Base-by-base conservation (phyloP, 805 yeast genomes). In the Jamesozyma piceae region DNA sequence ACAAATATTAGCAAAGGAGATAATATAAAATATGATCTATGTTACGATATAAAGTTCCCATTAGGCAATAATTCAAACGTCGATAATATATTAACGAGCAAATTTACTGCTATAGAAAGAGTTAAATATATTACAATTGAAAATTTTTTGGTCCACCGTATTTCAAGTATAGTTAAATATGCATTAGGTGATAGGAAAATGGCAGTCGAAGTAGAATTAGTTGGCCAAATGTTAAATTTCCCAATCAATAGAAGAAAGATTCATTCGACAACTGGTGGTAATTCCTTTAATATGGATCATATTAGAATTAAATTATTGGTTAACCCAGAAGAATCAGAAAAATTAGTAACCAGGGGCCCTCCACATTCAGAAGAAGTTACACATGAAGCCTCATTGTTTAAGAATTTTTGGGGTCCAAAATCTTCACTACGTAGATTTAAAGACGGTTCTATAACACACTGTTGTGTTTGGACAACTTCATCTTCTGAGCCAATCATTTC, bases 341-440 rank as follows among this genome's bases (percentile, higher is more conserved):
- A 80, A 62, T 65, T 85, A 36, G 86, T 92, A 1, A 85, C 95
- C 1, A 85, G 78, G 55, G 97, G 97, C 2, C 97, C 97, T 9
- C 64, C 69, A 31, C 77, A 80, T 49, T 75, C 75, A 32, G 71
- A 74, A 32, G 82, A 77, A 27, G 47, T 60, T 21, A 66, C 67
- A 34, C 78, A 72, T 14, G 76, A 66, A 22, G 75, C 80, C n/a
- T 66, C 74, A 5, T 70, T 73, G 42, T 92, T 92, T 67, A 76
- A 83, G 50, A 66, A 75, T 5, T 89, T 92, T 57, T 92, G 99
- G 99, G 97, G 97, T 10, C 57, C 74, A 9, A 81, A 77, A 50
- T 78, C 95, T 0, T 85, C 92, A 13, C 69, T 92, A 43, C 78
- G 99, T 68, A 77, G 92, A 59, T 92, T 90, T 67, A 88, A 85